A percentile compares a stretch with the other conserved stretches of the same genome.
Conservation (phyloP, 225 moss, liverwort and hornwort species). For the Pleurozium schreberi region DNA sequence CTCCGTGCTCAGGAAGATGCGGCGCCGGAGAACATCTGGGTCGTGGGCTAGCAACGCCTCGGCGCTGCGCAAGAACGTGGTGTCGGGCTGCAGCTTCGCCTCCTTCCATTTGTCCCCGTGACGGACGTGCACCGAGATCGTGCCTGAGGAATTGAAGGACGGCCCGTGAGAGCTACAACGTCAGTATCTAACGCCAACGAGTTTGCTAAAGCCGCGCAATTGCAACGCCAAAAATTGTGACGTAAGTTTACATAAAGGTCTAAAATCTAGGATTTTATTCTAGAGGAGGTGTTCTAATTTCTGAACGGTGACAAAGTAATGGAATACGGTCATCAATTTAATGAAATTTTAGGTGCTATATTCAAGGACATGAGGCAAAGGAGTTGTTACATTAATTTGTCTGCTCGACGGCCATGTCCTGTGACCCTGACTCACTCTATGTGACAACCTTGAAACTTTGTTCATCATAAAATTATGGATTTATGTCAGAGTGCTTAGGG, state of each 20-base stretch:
- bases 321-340: neutral
- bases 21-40: neutral
- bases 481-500: neutral
- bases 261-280: too few relatives aligned
- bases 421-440: too few relatives aligned
- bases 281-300: neutral
- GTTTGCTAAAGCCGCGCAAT: neutral
- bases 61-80: neutral
- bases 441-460: neutral
- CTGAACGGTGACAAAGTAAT: neutral
- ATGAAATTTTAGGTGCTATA: too few relatives aligned
- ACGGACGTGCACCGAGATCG: constrained; percentile 8
- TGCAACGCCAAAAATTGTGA: neutral
- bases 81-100: neutral
- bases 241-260: neutral
- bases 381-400: too few relatives aligned
- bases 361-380: too few relatives aligned
- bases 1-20: constrained; percentile 17
- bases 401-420: too few relatives aligned
- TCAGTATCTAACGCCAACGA: neutral
- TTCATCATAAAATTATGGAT: neutral
- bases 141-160: neutral
- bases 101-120: constrained; percentile 26
- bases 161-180: neutral
- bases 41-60: neutral